phyloP scores from a whole-genome alignment of 2,329 filamentous ascomycete genomes.

The Ilyonectria mors-panacis region DNA sequence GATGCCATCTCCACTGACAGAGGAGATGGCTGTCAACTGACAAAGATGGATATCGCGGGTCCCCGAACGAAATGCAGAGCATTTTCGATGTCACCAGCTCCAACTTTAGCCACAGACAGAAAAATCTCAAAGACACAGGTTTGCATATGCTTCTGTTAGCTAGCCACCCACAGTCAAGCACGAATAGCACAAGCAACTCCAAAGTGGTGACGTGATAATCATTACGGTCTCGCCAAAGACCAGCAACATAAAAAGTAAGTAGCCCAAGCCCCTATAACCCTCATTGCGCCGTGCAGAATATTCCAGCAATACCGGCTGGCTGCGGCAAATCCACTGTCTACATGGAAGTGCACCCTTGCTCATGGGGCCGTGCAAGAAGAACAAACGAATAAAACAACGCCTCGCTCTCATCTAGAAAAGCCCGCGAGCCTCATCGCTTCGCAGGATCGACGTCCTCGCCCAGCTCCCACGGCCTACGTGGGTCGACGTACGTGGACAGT shows the following conservation, averaged over 20 bases:
- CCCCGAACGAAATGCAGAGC: no score
- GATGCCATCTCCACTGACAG: no score
- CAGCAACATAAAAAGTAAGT: conserved; percentile 21
- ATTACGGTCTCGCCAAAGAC: conserved; percentile 21
- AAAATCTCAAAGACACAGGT: no score
- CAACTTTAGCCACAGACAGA: background rate
- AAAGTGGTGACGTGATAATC: conserved; percentile 22
- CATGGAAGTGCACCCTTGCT: conserved; percentile 46
- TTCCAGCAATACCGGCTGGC: conserved; percentile 41
- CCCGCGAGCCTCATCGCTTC: conserved; percentile 44
- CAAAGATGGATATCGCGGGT: no score
- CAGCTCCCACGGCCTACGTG: conserved; percentile 66
- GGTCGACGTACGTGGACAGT: conserved; percentile 69
- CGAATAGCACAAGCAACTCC: background rate
- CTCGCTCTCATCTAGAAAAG: conserved; percentile 38
- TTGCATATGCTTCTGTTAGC: background rate
- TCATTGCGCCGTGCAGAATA: conserved; percentile 40
- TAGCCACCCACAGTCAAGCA: background rate
- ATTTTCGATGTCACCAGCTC: background rate
- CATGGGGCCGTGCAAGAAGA: conserved; percentile 43
- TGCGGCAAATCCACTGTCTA: conserved; percentile 42
- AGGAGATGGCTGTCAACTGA: no score
- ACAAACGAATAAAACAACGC: conserved; percentile 42
- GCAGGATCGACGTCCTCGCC: conserved; percentile 66
- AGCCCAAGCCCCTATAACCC: conserved; percentile 22